phyloP scores from a whole-genome alignment of 768 basidiomycete genomes.

The Filobasidium wieringae region DNA sequence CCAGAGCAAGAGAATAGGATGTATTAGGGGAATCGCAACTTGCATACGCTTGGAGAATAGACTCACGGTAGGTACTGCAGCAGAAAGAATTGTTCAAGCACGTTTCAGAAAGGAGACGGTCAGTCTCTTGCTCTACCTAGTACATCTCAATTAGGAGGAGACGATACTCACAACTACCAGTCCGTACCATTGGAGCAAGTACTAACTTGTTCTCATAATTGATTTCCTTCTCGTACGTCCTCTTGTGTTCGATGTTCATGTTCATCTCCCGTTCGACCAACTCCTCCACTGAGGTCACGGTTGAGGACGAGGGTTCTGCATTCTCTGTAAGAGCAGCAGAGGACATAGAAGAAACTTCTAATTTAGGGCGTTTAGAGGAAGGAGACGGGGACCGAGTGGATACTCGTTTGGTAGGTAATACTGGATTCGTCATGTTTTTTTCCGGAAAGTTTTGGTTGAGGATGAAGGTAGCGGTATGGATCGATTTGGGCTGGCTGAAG shows the following conservation, averaged over 20 bases:
- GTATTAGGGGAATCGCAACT: not conserved
- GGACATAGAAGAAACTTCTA: not conserved
- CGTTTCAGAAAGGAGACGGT: not conserved
- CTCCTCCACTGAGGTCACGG: constrained; percentile 2
- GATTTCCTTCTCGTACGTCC: constrained; percentile 28
- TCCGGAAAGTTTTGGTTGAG: too few relatives aligned
- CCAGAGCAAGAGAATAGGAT: not conserved
- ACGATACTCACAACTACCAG: constrained; percentile 50
- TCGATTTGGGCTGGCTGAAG: too few relatives aligned
- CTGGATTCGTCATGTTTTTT: too few relatives aligned
- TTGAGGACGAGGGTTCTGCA: not conserved
- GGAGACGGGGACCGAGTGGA: not conserved
- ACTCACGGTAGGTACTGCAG: constrained; percentile 56
- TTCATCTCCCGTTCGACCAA: constrained; percentile 24
- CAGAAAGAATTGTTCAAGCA: too few relatives aligned
- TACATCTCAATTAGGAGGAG: not conserved
- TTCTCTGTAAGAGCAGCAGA: not conserved
- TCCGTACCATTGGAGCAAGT: constrained; percentile 98
- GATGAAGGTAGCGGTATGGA: too few relatives aligned
- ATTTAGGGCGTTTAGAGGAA: not conserved
- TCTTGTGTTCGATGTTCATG: constrained; percentile 20
- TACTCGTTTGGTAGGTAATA: not conserved
- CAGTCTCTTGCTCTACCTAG: too few relatives aligned
- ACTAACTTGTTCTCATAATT: constrained; percentile 80
- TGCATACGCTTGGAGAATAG: not conserved